Conservation (phyloP, 1,284 basidiomycete species). For the Cryptococcus jaspeensis region DNA sequence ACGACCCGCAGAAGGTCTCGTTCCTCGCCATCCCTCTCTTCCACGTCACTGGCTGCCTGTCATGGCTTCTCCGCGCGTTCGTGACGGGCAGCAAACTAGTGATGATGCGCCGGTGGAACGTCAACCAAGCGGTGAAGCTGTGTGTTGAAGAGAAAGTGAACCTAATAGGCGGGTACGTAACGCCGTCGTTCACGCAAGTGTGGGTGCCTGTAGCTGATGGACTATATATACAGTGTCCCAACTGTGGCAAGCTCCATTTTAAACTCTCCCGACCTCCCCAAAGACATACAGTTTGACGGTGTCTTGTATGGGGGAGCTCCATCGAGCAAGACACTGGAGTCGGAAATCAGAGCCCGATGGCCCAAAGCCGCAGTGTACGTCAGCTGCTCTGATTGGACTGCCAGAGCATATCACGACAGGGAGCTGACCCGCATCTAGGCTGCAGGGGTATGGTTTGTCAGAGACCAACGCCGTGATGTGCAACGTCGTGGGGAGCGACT, state of each 20-base stretch:
- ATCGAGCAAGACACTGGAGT: conserved; percentile 34
- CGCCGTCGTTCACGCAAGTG: too few relatives aligned
- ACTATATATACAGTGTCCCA: conserved; percentile 34
- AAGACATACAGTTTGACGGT: conserved; percentile 28
- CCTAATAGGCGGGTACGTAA: conserved; percentile 42
- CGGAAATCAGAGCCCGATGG: conserved; percentile 33
- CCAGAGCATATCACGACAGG: too few relatives aligned
- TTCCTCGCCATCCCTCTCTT: conserved; percentile 47
- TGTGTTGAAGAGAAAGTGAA: conserved; percentile 34
- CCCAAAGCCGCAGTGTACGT: conserved; percentile 36
- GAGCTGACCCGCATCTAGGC: conserved; percentile 18
- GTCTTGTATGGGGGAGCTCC: conserved; percentile 48
- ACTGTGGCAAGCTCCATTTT: conserved; percentile 39
- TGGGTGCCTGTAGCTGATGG: background rate
- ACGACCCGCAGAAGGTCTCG: conserved; percentile 28
- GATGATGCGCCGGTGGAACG: conserved; percentile 37
- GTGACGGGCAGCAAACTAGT: conserved; percentile 41
- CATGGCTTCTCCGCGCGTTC: conserved; percentile 41
- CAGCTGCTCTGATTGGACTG: too few relatives aligned
- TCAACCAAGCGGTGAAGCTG: conserved; percentile 31
- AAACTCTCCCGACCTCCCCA: conserved; percentile 33
- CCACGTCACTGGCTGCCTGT: conserved; percentile 47
- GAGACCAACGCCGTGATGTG: conserved; percentile 45
- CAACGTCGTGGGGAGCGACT: conserved; percentile 40
- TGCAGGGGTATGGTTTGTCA: conserved; percentile 47